Evolutionary conservation across 208 protist species (phyloP).

Genomic region (Trypanosoma caninum): DNA sequence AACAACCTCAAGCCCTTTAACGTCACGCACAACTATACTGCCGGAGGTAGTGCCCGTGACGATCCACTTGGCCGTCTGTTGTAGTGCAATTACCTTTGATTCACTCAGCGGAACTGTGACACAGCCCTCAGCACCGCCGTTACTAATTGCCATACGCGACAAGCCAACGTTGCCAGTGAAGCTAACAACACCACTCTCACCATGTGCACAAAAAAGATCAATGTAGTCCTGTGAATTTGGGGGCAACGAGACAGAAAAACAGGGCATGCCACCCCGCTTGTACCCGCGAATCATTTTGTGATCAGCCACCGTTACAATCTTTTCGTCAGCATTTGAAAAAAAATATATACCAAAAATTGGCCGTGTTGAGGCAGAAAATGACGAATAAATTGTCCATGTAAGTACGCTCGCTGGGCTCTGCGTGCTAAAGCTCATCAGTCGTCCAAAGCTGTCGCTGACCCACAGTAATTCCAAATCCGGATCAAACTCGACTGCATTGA

Average conservation of each 20-base stretch:
- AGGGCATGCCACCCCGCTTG: slow-evolving; percentile 71
- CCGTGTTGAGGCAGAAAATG: slow-evolving; percentile 66
- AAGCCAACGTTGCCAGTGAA: slow-evolving; percentile 81
- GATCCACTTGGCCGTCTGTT: slow-evolving; percentile 68
- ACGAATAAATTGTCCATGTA: slow-evolving; percentile 73
- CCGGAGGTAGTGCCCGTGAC: slow-evolving; percentile 62
- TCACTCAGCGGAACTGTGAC: slow-evolving; percentile 59
- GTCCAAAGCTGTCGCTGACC: slow-evolving; percentile 76
- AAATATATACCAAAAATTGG: slow-evolving; percentile 69
- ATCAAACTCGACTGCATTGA: slow-evolving; percentile 87
- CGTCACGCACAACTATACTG: slow-evolving; percentile 57
- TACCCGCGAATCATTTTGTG: slow-evolving; percentile 74
- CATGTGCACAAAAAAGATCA: slow-evolving; percentile 72
- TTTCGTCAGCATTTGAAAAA: slow-evolving; percentile 44
- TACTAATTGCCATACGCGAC: slow-evolving; percentile 54
- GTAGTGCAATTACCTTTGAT: slow-evolving; percentile 49
- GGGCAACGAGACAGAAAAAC: slow-evolving; percentile 58
- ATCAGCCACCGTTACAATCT: slow-evolving; percentile 75
- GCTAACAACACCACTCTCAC: slow-evolving; percentile 62
- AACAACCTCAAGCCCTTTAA: slow-evolving; percentile 37
- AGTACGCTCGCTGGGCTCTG: slow-evolving; percentile 58
- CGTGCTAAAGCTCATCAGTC: slow-evolving; percentile 74
- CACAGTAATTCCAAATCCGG: slow-evolving; percentile 85
- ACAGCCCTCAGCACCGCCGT: slow-evolving; percentile 32
- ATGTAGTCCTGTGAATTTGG: slow-evolving; percentile 73